These are phyloP conservation scores for Moelleriella libera DNA, from an alignment of 2,329 filamentous ascomycete species.

Conservation along the genomic window DNA sequence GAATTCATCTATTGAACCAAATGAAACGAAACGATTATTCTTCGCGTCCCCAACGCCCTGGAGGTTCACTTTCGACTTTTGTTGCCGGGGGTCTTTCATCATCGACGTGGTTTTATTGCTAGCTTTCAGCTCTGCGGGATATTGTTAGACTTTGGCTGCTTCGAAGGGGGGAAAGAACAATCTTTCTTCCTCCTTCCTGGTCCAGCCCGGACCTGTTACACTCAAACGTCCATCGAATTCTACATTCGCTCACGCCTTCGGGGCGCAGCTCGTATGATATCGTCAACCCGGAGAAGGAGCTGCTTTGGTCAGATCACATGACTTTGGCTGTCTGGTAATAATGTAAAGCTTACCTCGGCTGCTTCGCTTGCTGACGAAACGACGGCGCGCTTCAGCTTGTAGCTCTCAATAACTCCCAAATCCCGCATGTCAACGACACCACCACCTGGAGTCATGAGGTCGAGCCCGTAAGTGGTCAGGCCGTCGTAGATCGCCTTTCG, in stretches of 20 bases:
- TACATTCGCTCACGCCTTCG: slow-evolving; percentile 33
- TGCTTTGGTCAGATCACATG: slow-evolving; percentile 17
- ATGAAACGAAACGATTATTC: too few species aligned
- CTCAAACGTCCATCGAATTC: slow-evolving; percentile 1
- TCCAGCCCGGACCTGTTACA: background rate
- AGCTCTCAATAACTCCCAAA: slow-evolving; percentile 88
- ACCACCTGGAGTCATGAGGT: slow-evolving; percentile 77
- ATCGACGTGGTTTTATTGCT: too few species aligned
- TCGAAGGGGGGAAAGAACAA: too few species aligned
- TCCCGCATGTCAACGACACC: slow-evolving; percentile 94
- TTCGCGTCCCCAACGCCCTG: too few species aligned
- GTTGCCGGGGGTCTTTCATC: too few species aligned
- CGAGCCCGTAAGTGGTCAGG: slow-evolving; percentile 81
- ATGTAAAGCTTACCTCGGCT: slow-evolving; percentile 62
- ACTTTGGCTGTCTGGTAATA: background rate
- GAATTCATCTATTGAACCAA: too few species aligned
- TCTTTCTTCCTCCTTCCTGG: too few species aligned
- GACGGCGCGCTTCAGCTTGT: slow-evolving; percentile 97
- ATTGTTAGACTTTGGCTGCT: too few species aligned
- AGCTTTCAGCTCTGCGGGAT: too few species aligned
- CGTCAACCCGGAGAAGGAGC: slow-evolving; percentile 87
- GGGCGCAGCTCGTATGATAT: slow-evolving; percentile 91
- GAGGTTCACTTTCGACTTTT: too few species aligned
- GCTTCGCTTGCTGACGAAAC: slow-evolving; percentile 93
- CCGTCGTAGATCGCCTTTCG: slow-evolving; percentile 92